These are phyloP conservation scores for Closterium sp. DNA, from an alignment of 139 green algal genomes.

Conservation along the genomic window DNA sequence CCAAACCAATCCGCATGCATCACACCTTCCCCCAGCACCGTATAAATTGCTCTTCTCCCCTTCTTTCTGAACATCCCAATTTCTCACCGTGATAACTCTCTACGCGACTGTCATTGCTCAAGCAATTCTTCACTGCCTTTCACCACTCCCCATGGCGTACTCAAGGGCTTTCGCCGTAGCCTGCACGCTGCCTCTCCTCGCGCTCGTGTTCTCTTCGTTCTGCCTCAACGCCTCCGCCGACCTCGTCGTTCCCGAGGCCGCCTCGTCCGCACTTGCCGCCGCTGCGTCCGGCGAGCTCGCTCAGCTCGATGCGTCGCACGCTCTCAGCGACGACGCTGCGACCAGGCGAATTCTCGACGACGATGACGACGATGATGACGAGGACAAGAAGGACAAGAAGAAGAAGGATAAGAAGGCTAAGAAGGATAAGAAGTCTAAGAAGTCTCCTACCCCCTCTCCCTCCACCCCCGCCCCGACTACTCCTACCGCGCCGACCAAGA, in stretches of 20 bases:
- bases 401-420: no score
- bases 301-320: not conserved
- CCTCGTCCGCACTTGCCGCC: not conserved
- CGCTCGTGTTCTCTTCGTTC: not conserved
- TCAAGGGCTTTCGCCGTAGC: not conserved
- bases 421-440: not conserved
- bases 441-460: no score
- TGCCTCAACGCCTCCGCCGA: not conserved
- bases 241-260: not conserved
- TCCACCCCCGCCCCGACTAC: not conserved
- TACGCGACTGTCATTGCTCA: no score
- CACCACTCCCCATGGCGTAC: not conserved
- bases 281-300: not conserved
- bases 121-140: not conserved
- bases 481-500: not conserved
- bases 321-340: not conserved
- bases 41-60: no score
- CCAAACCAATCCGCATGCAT: no score
- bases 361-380: not conserved
- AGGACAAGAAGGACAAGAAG: not conserved
- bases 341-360: not conserved
- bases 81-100: no score
- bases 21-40: no score
- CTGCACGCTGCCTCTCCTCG: not conserved
- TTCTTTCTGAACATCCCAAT: no score